Base-by-base conservation (phyloP, 139 green algal species). In the Micromonas pusilla region DNA sequence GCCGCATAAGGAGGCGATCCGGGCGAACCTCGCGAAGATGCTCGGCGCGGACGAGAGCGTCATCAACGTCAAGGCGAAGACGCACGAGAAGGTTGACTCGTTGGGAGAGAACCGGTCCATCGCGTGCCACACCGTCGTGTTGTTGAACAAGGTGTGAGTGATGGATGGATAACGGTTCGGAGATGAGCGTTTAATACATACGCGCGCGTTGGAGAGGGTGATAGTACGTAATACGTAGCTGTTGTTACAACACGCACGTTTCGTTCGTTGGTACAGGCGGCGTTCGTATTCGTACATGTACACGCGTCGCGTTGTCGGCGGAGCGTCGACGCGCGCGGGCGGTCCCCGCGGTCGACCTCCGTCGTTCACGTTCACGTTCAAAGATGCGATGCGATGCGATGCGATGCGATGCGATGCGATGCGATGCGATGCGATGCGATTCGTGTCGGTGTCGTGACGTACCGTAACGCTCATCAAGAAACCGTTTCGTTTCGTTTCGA, bases 51-150 rank as follows among this genome's bases (percentile, higher is more conserved):
- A 96, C 74, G 86, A 88, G 5, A 88, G 82, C 2, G 84, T 89
- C 6, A 87, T 96, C 65, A 97, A 97, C 87, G 87, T 98, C 79
- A 98, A 97, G 88, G 96, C 96, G 65, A 98, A 98, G 85, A 99
- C 96, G 25, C 95, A 99, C 83, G 96, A 99, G 81, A 98, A 98
- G 85, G 96, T 99, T 33, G 95, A 99, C 87, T 94, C 86, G 77
- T 86, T 99, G 30, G 95, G 95, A 0, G 95, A 99, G 87, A 95
- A 97, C 87, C 86, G 95, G 31, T 93, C 87, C 83, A 96, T 99
- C 54, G 94, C 86, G 0, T 97, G 91, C 85, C 91, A 99, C 71
- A 91, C 92, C 2, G 95, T 99, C 0, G 87, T 96, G 31, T 89
- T 98, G 87, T 85, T 99, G 0, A 36, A 37, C n/a, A 75, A 75